Percentiles rank a stretch among this genome's conserved stretches.
These are phyloP conservation scores for Salix dunnii DNA, from an alignment of 345 rosid genomes.

Conservation along the genomic window DNA sequence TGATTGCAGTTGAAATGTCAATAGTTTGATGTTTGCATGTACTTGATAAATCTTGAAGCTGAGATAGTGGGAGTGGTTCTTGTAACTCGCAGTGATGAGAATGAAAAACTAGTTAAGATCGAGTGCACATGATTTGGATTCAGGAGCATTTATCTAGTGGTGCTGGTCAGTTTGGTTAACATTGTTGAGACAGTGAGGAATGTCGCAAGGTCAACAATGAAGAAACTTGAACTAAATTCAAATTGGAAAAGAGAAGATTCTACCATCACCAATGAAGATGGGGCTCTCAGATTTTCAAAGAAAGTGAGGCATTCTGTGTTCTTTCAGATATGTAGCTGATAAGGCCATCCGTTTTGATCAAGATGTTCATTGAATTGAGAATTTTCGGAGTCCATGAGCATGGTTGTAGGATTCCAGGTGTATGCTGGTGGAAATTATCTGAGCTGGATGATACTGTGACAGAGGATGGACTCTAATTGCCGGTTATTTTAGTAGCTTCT, in stretches of 20 bases:
- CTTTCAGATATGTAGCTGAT: conserved; percentile 67
- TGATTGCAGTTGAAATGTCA: conserved; percentile 52
- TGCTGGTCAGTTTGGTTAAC: conserved; percentile 24
- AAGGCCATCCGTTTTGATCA: conserved; percentile 73
- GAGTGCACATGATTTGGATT: conserved; percentile 39
- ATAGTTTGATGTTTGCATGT: conserved; percentile 60
- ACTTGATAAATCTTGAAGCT: conserved; percentile 40
- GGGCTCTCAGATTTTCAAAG: conserved; percentile 51
- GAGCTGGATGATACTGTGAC: conserved; percentile 29
- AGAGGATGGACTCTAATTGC: conserved; percentile 1
- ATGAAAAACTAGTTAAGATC: conserved; percentile 46
- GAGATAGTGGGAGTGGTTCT: conserved; percentile 58
- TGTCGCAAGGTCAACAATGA: conserved; percentile 12
- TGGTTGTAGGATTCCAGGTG: too few relatives aligned
- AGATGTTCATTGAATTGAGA: conserved; percentile 49
- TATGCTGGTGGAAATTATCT: too few relatives aligned
- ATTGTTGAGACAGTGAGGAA: conserved; percentile 33
- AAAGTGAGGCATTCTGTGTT: conserved; percentile 53
- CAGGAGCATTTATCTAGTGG: conserved; percentile 20
- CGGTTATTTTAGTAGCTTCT: neutral
- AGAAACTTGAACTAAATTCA: conserved; percentile 1
- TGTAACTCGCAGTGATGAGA: conserved; percentile 59
- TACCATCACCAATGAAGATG: conserved; percentile 50
- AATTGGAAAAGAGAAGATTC: conserved; percentile 39
- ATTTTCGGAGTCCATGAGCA: too few relatives aligned